phyloP scores from a whole-genome alignment of 805 yeast species.

The Schwanniomyces vanrijiae region DNA sequence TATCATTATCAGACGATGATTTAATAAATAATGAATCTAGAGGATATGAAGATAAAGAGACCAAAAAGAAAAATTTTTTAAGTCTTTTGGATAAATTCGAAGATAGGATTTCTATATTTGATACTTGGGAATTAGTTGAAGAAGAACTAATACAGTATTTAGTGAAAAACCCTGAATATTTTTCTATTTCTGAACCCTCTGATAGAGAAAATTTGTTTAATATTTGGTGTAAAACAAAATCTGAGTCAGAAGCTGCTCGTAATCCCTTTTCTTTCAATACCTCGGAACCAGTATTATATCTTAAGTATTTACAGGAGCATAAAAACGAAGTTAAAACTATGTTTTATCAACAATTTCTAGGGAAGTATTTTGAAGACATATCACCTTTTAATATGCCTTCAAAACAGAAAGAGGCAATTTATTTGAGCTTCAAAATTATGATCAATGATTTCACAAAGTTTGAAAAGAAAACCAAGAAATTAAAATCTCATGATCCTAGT shows the following conservation, averaged over 20 bases:
- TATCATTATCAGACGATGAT: conserved; percentile 4
- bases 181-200: conserved; percentile 16
- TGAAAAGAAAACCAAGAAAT: conserved; percentile 25
- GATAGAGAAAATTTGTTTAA: conserved; percentile 23
- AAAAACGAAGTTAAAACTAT: conserved; percentile 27
- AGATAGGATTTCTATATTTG: conserved; percentile 27
- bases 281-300: conserved; percentile 19
- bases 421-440: conserved; percentile 25
- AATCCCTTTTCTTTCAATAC: conserved; percentile 14
- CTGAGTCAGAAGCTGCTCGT: conserved; percentile 1
- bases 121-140: conserved; percentile 39
- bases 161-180: conserved; percentile 27
- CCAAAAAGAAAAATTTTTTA: conserved; percentile 17
- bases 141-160: conserved; percentile 33
- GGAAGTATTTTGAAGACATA: conserved; percentile 12
- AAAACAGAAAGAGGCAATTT: conserved; percentile 21
- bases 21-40: neutral
- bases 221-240: conserved; percentile 21
- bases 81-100: conserved; percentile 23
- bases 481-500: conserved; percentile 7
- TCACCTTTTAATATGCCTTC: conserved; percentile 11
- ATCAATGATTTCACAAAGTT: conserved; percentile 26
- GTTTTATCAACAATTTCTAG: conserved; percentile 28
- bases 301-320: conserved; percentile 24
- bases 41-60: conserved; percentile 2